phyloP scores from a whole-genome alignment of 2,329 filamentous ascomycete species.

The Ceratocystis alfenasii region DNA sequence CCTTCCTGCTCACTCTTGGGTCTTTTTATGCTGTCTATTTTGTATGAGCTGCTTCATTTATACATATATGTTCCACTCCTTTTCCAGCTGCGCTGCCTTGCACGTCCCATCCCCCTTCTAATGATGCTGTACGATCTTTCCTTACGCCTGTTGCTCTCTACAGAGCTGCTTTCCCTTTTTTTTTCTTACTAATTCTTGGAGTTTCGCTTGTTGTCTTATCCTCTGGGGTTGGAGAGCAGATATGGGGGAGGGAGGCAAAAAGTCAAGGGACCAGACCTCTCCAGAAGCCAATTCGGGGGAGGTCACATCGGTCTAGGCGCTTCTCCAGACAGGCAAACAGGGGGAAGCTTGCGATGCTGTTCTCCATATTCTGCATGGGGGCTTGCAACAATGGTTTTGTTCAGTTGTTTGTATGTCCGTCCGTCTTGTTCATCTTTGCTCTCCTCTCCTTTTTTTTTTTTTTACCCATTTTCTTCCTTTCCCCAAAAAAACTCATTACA shows the following conservation, averaged over 20 bases:
- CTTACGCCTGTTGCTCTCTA: neutral
- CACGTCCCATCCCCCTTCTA: slow-evolving; percentile 2
- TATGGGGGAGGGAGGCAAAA: no score
- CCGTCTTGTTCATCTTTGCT: neutral
- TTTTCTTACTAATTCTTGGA: neutral
- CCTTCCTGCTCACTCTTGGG: slow-evolving; percentile 1
- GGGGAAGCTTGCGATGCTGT: neutral
- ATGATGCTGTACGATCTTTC: slow-evolving; percentile 2
- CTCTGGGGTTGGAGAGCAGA: neutral
- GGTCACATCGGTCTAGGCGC: neutral
- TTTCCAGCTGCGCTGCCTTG: slow-evolving; percentile 2
- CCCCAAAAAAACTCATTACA: neutral
- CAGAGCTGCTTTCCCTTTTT: neutral
- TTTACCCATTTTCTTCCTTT: neutral
- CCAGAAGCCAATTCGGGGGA: neutral
- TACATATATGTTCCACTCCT: slow-evolving; percentile 7
- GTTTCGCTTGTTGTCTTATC: neutral
- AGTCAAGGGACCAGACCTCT: neutral
- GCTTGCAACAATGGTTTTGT: neutral
- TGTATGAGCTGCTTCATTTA: slow-evolving; percentile 13
- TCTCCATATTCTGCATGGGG: neutral
- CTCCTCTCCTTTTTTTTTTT: neutral
- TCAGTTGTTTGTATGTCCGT: neutral
- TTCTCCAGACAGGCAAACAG: neutral
- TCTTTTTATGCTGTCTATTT: slow-evolving; percentile 9